Base-by-base conservation (phyloP, 768 basidiomycete species). In the Pleurotus ostreatus region DNA sequence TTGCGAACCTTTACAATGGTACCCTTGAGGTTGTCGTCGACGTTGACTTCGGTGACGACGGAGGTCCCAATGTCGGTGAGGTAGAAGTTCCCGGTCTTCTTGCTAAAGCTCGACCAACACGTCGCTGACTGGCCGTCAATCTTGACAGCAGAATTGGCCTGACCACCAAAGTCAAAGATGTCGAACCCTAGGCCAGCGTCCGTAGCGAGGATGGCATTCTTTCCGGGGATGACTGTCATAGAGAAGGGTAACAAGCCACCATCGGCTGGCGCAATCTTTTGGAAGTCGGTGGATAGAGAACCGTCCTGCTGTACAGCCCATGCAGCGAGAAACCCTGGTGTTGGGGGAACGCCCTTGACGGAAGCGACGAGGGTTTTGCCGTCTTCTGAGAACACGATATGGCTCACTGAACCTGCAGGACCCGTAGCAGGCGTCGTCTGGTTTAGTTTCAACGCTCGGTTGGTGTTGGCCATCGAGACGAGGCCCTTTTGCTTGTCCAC, bases 371-470 rank as follows among this genome's bases (percentile, higher is more conserved):
- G 70, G 57, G 75, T 67, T 23, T 60, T 71, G 51, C 69, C 71
- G 56, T 80, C 77, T 61, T 77, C 75, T 18, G 65, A 70, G 70
- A 81, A 81, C 39, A 79, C 60, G 57, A 81, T 60, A 56, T 81
- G 76, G 63, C 72, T 74, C 48, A 71, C 68, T 16, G 70, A 71
- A 44, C 75, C 76, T 1, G 76, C 69, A 13, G 80, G 80, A 6
- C 80, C 80, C 15, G 66, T 77, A 0, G 80, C 73, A 41, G 78
- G 78, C 13, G 78, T 78, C 7, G 80, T 79, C 63, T 81, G 80
- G 62, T 78, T 78, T 55, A 81, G 65, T 30, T 65, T 65, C 26
- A 80, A 68, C 15, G 74, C 65, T 43, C 80, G 76, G 11, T 71
- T 66, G 5, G 77, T 74, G 66, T 74, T 74, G 25, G 69, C 52